Evolutionary conservation across 2,329 filamentous ascomycete genomes (phyloP).

Genomic region (Alternaria atra): DNA sequence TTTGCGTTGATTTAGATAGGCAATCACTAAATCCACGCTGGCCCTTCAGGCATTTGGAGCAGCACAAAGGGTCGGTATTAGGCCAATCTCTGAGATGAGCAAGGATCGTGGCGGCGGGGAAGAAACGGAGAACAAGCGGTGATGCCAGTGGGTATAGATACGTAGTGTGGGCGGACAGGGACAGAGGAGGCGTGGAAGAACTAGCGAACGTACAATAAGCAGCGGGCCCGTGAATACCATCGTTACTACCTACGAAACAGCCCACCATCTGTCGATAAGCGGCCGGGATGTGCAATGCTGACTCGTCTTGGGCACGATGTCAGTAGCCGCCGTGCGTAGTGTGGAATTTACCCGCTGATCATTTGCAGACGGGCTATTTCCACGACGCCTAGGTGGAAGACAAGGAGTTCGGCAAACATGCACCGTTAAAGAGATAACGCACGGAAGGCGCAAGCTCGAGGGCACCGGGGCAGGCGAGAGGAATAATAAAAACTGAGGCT

Average conservation of each 20-base stretch:
- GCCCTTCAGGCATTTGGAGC: too few species aligned
- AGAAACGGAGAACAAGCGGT: constrained; percentile 50
- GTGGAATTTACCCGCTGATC: too few species aligned
- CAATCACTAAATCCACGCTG: too few species aligned
- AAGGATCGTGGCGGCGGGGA: constrained; percentile 51
- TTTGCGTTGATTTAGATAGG: too few species aligned
- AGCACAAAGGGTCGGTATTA: too few species aligned
- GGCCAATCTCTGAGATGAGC: constrained; percentile 29
- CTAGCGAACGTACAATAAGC: constrained; percentile 43
- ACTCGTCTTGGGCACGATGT: too few species aligned
- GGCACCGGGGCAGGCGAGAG: constrained; percentile 13
- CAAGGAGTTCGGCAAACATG: too few species aligned
- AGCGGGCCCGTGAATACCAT: constrained; percentile 41
- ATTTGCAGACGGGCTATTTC: too few species aligned
- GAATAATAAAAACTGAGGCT: constrained; percentile 23
- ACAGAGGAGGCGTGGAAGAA: constrained; percentile 50
- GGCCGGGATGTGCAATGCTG: constrained; percentile 31
- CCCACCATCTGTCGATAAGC: constrained; percentile 37
- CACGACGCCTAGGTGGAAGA: too few species aligned
- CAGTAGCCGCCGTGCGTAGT: too few species aligned
- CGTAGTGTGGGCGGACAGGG: constrained; percentile 48
- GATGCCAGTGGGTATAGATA: constrained; percentile 50
- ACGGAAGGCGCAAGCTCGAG: background rate
- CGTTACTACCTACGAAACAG: constrained; percentile 35
- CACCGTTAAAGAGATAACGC: too few species aligned